Evolutionary conservation across 345 rosid genomes (phyloP).

Genomic region (thale cress (Arabidopsis thaliana)): TAIR10.1 NC_003070.9:20045501-20046000

Average conservation of each 20-base stretch:
- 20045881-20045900: constrained; percentile 27
- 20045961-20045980: too few relatives aligned
- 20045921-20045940: too few relatives aligned
- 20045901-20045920: constrained; percentile 21
- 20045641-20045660: not conserved
- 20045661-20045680: not conserved
- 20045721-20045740: not conserved
- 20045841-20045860: not conserved
- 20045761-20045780: not conserved
- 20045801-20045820: constrained; percentile 4
- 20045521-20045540: constrained; percentile 26
- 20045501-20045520: not conserved
- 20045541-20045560: not conserved
- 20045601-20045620: constrained; percentile 20
- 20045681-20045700: not conserved
- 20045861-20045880: constrained; percentile 28
- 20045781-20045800: not conserved
- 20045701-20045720: not conserved
- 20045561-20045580: not conserved
- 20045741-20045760: not conserved
- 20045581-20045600: not conserved
- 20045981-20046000: too few relatives aligned
- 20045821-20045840: not conserved
- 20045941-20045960: too few relatives aligned
- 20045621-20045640: constrained; percentile 20